Conservation (phyloP, 2,329 filamentous ascomycete genomes). For the Knoxdaviesia proteae region DNA sequence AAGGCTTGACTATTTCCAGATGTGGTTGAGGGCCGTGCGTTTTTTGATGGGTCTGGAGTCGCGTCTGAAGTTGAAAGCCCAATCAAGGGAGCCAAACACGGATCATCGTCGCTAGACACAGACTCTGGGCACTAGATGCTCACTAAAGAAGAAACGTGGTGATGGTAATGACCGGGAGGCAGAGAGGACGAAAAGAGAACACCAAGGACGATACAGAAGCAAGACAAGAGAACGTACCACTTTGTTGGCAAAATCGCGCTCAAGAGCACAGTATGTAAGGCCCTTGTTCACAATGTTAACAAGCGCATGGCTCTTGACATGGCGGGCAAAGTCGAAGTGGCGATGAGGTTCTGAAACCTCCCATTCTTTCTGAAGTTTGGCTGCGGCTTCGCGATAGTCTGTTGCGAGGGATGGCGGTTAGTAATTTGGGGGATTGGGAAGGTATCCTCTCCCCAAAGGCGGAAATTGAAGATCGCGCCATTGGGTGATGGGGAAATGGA, state of each 20-base stretch:
- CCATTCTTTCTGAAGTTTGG: slow-evolving; percentile 50
- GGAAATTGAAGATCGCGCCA: not conserved
- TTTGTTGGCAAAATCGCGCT: slow-evolving; percentile 29
- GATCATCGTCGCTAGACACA: too few relatives aligned
- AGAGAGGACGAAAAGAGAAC: too few relatives aligned
- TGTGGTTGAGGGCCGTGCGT: too few relatives aligned
- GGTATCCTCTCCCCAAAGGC: not conserved
- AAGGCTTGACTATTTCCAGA: too few relatives aligned
- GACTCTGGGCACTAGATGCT: too few relatives aligned
- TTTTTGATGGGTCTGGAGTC: too few relatives aligned
- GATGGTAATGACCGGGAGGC: too few relatives aligned
- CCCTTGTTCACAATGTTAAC: slow-evolving; percentile 43
- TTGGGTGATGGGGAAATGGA: not conserved
- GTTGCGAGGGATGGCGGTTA: slow-evolving; percentile 3
- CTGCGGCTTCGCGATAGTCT: slow-evolving; percentile 48
- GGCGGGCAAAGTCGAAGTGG: slow-evolving; percentile 40
- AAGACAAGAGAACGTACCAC: slow-evolving; percentile 19
- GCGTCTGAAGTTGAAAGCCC: too few relatives aligned
- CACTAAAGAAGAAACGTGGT: too few relatives aligned
- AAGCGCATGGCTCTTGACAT: slow-evolving; percentile 43
- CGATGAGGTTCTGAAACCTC: slow-evolving; percentile 39
- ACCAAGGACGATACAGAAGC: too few relatives aligned
- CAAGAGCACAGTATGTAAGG: slow-evolving; percentile 36
- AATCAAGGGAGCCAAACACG: too few relatives aligned
- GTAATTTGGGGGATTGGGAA: not conserved